Base-by-base conservation (phyloP, 495 filamentous ascomycete genomes). In the Pyronema omphalodes region DNA sequence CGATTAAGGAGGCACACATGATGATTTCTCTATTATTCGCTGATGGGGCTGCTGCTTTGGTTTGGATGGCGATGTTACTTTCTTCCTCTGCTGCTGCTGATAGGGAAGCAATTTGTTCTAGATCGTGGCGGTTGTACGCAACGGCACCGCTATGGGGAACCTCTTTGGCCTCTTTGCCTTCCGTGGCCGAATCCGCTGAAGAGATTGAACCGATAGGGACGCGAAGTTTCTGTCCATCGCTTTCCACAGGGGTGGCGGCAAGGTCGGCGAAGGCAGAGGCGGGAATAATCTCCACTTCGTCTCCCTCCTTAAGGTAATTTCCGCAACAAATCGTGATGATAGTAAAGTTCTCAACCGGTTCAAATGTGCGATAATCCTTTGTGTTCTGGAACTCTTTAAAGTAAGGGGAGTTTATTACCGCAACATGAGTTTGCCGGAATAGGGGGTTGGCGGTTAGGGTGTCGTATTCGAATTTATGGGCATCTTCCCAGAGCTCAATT, bases 1-100 rank as follows among this genome's bases (percentile, higher is more conserved):
- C 64, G 55, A 75, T 69, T 7, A 73, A 70, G 7, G 72, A 73
- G n/a, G 72, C 72, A 45, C 73, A 54, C 52, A 74, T 55, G 44
- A 72, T 68, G 37, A 74, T 55, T 18, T 64, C 37, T 19, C 9
- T 35, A 12, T 50, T 19, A 5, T 50, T 33, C 3, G 19, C 15
- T n/a, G n/a, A 9, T 17, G 43, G 52, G 33, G 15, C 44, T 14
- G 44, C 15, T 11, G 48, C 17, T 45, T 57, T 57, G 11, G 55
- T 57, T 46, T 57, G 55, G 14, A 57, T 11, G 12, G 55, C 12
- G 6, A 14, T 46, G 23, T 29, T 29, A 29, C 5, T 29, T 29
- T 29, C 23, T 29, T 29, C 23, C 23, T 29, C 23, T 29, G 23
- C 23, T 8, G 47, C 19, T 23, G 49, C 9, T 15, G 29, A 37